Base-by-base conservation (phyloP, 23 red algal species). In the Gracilaria gracilis region DNA sequence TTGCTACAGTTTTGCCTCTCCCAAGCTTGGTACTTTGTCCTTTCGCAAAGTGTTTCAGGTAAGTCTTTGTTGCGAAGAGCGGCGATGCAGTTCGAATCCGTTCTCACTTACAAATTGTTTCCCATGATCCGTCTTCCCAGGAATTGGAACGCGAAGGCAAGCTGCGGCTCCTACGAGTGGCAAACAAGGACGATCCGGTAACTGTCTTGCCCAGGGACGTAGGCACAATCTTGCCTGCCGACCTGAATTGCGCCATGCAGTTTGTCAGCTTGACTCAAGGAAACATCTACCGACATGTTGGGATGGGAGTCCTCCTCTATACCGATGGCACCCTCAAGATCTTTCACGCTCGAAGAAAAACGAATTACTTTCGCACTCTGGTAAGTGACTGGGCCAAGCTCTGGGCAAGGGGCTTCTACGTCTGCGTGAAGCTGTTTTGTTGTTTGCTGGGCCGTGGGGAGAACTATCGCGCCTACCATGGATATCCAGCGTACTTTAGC, bases 231-330 rank as follows among this genome's bases (percentile, higher is more conserved):
- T 55, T 55, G 17, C 51, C 51, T 15, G 1, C 14, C 17, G 51
- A 55, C 51, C 11, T 55, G 16, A 2, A 19, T 55, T 55, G 51
- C 51, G 51, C 51, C 7, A 55, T 55, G 51, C 51, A 55, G 14
- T 20, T 55, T 55, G 51, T 55, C 11, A 15, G 51, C 51, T 55
- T 9, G 1, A 55, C 51, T 55, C 51, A 55, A 19, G 51, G 51
- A 55, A 55, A 55, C 19, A 55, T 55, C 51, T 55, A 55, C 51
- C 51, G 51, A 55, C 51, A 55, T 55, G 51, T 55, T 55, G 51
- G 51, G 51, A 55, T 55, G 51, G 51, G 51, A 55, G 9, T 55
- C 14, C 51, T 55, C 16, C 51, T 55, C 51, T 19, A 15, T 15
- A 6, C 9, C 51, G 51, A 55, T 20, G 51, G 51, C 7, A 55